Base-by-base conservation (phyloP, 805 yeast genomes). In the Nakazawaea populi region DNA sequence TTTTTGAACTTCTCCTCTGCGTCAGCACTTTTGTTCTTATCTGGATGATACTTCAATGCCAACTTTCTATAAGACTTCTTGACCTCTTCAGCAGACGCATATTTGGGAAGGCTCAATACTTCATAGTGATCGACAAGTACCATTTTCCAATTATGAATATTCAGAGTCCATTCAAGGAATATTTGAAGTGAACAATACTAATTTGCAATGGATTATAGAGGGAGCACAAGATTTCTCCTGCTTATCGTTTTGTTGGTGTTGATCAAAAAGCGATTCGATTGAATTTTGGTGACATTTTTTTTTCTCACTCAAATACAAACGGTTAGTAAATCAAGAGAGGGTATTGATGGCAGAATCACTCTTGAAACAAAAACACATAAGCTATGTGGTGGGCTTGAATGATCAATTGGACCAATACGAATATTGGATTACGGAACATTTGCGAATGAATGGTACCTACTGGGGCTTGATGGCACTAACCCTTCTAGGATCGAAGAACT, bases 381-480 rank as follows among this genome's bases (percentile, higher is more conserved):
- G 66, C 24, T 86, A 82, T 63, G 74, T 86, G 34, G 69, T 73
- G 51, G 66, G 79, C 1, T 66, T 85, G 42, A 83, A 84, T 57
- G 67, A 74, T 45, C 72, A 76, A 55, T 72, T 77, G 49, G 75
- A 82, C 63, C 77, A 85, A 62, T 70, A 82, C 31, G 90, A 86
- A 58, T 91, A 89, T 67, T 89, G 96, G 94, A 67, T 91, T 47
- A 80, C 89, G 9, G 98, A 94, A 60, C 98, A 94, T 64, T 72
- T 94, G 46, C 75, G 97, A 34, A 67, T 94, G 74, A 89, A 88
- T 60, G 99, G 98, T 1, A 75, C 94, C 0, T 94, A 94, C 64
- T 94, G 99, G 99, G 98, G 97, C 0, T 71, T 89, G 3, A 85
- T 87, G 14, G 89, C 97, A 0, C 66, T 91, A 34, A 77, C 78